These are phyloP conservation scores for Pythium brachiatum DNA, from an alignment of 352 stramenopile genomes.

Conservation along the genomic window DNA sequence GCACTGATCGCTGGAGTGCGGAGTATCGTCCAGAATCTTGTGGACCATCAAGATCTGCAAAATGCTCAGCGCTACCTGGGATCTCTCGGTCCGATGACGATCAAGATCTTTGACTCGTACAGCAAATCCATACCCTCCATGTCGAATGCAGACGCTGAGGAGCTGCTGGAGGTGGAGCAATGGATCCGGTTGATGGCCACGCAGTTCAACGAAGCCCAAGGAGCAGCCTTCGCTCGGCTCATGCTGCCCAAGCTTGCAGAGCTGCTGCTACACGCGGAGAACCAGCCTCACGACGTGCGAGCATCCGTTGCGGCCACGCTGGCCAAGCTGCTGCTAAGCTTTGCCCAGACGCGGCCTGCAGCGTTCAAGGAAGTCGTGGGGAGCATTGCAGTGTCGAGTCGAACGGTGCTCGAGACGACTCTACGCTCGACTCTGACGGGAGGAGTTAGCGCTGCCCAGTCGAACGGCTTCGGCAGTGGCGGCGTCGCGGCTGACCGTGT, in stretches of 20 bases:
- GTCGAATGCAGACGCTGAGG: slow-evolving; percentile 14
- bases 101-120: slow-evolving; percentile 24
- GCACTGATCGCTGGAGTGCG: slow-evolving; percentile 10
- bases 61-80: slow-evolving; percentile 48
- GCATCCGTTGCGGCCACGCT: background rate
- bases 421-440: slow-evolving; percentile 18
- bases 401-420: slow-evolving; percentile 21
- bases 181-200: slow-evolving; percentile 45
- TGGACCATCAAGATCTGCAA: slow-evolving; percentile 12
- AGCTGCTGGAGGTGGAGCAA: slow-evolving; percentile 43
- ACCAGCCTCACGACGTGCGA: background rate
- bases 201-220: slow-evolving; percentile 48
- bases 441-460: background rate
- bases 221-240: slow-evolving; percentile 51
- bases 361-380: slow-evolving; percentile 28
- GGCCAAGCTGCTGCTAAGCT: slow-evolving; percentile 18
- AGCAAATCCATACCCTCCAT: background rate
- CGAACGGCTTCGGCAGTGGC: background rate
- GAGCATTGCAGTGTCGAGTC: slow-evolving; percentile 15
- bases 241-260: slow-evolving; percentile 51
- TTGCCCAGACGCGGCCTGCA: slow-evolving; percentile 22
- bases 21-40: slow-evolving; percentile 12
- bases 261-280: slow-evolving; percentile 23
- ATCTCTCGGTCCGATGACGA: slow-evolving; percentile 35
- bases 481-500: background rate